Evolutionary conservation across 805 yeast species (phyloP).

Genomic region (Candida pseudofarinosa): DNA sequence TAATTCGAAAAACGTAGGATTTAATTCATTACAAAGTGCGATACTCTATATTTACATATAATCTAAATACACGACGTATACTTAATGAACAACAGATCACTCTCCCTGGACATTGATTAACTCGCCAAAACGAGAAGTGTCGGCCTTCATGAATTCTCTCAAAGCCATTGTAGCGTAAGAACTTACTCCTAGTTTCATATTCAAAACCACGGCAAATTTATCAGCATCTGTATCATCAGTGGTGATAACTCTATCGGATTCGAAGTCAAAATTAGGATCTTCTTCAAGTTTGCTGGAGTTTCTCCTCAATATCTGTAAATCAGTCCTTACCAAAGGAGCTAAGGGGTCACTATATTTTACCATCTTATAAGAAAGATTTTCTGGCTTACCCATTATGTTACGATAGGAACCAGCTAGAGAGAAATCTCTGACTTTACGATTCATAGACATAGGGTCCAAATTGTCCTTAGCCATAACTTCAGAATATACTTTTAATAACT

Average conservation of each 20-base stretch:
- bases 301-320: constrained; percentile 44
- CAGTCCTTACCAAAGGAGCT: constrained; percentile 76
- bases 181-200: constrained; percentile 75
- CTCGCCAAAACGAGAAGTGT: constrained; percentile 45
- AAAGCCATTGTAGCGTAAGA: constrained; percentile 98
- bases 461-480: constrained; percentile 76
- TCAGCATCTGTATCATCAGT: constrained; percentile 31
- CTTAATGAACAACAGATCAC: no score
- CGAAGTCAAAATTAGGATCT: not conserved
- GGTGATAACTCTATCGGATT: constrained; percentile 20
- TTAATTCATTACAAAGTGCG: no score
- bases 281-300: constrained; percentile 20
- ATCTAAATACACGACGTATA: no score
- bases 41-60: no score
- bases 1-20: no score
- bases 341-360: constrained; percentile 59
- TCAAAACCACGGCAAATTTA: constrained; percentile 67
- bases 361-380: constrained; percentile 55
- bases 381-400: constrained; percentile 62
- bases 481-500: constrained; percentile 57
- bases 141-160: constrained; percentile 82
- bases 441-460: constrained; percentile 82
- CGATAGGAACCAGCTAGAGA: constrained; percentile 91
- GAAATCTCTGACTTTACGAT: constrained; percentile 80
- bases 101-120: not conserved